Base-by-base conservation (phyloP, 495 filamentous ascomycete species). In the Aspergillus bridgeri region DNA sequence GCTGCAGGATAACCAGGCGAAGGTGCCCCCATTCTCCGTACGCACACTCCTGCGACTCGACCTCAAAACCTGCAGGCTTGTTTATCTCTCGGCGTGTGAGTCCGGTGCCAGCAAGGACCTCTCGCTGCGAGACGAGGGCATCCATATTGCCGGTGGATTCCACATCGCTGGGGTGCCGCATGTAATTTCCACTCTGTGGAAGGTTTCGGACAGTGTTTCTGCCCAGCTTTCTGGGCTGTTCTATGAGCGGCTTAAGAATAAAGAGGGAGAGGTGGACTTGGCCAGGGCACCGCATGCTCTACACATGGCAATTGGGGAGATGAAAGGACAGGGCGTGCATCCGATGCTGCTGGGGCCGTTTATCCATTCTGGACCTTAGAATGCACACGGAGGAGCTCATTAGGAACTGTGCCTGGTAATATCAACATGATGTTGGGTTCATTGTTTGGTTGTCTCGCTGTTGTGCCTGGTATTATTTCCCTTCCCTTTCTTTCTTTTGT, bases 151-250 rank as follows among this genome's bases (percentile, higher is more conserved):
- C 3, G 62, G 63, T 7, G 64, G 57, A 3, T 65, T 66, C 33
- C 58, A 65, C 6, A 66, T 66, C 38, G 64, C 64, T 19, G 64
- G 64, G 7, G 63, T 66, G 5, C 64, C 62, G 11, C 49, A 62
- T 54, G 54, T 53, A 15, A 55, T 66, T 21, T 59, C 62, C 13
- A 62, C 48, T 3, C 45, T 55, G 27, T 66, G 64, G 64, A 54
- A 45, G 17, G 52, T 54, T 13, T 46, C 38, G 19, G 52, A 54
- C 18, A 44, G 3, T n/a, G 52, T 54, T 19, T 54, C 52, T 15
- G 52, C 52, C 8, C 20, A 54, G 15, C 25, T 54, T 3, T 38
- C 52, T 5, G 52, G 52, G 2, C 6, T 54, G 42, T 44, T 54
- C 17, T 54, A 54, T 27, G 52, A 17, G 8, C 20, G 20, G 6